Base-by-base conservation (phyloP, 2,329 filamentous ascomycete species). In the Chaetomium strumarium region DNA sequence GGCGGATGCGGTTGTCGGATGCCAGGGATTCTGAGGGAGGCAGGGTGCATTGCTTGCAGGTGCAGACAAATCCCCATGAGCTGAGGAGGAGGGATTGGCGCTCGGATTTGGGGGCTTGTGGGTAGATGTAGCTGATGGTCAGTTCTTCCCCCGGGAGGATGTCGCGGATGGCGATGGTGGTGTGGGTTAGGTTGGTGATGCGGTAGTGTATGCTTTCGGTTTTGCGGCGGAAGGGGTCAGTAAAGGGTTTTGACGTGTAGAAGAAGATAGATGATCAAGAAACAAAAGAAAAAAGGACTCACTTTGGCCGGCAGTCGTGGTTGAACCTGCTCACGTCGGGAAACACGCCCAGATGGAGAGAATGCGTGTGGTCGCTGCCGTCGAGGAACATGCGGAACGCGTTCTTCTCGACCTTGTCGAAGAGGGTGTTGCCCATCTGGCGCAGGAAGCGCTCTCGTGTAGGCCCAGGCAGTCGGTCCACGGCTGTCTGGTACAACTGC, bases 251-350 rank as follows among this genome's bases (percentile, higher is more conserved):
- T n/a, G n/a, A n/a, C n/a, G n/a, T n/a, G n/a, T n/a, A n/a, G n/a
- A n/a, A n/a, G n/a, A n/a, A n/a, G n/a, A n/a, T n/a, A n/a, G n/a
- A n/a, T n/a, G n/a, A n/a, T n/a, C n/a, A n/a, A n/a, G n/a, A n/a
- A n/a, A n/a, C n/a, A n/a, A n/a, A n/a, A n/a, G n/a, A n/a, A n/a
- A 10, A 14, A 34, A 10, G 31, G 16, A 33, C 67, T 66, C 49
- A 71, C 69, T 72, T 72, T 29, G 70, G 70, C 38, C 70, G 61
- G 44, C 70, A 73, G 55, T 71, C 69, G 45, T 72, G 70, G 48
- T 72, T 72, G 8, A 71, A 58, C 37, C 60, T 60, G 24, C 66
- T 64, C 2, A 68, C 62, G 16, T 70, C 66, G 5, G 68, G 67
- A 44, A 66, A 72, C 10, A 59, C 60, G 4, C 62, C 67, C 3